phyloP scores from a whole-genome alignment of 768 basidiomycete genomes.

The Termitomyces sp. region DNA sequence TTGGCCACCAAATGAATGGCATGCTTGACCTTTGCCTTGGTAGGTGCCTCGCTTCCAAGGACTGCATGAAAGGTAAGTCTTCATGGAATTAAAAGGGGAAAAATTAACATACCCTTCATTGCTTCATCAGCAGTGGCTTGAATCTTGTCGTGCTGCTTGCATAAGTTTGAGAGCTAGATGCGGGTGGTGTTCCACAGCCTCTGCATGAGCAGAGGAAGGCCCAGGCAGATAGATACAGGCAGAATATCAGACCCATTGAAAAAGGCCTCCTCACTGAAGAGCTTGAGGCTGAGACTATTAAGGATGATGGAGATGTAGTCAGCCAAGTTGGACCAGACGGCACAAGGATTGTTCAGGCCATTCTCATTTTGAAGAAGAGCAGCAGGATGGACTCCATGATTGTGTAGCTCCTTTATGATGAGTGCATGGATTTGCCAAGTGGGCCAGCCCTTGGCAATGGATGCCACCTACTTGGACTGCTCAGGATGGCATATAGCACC shows the following conservation, averaged over 20 bases:
- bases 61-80: neutral
- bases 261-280: constrained; percentile 15
- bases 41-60: neutral
- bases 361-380: constrained; percentile 4
- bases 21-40: constrained; percentile 1
- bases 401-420: constrained; percentile 12
- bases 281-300: constrained; percentile 5
- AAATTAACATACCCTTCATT: constrained; percentile 9
- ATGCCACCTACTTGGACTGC: constrained; percentile 15
- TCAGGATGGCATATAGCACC: constrained; percentile 14
- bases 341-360: neutral
- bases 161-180: neutral
- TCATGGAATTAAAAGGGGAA: neutral
- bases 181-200: constrained; percentile 7
- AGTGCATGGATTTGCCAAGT: constrained; percentile 16
- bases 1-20: constrained; percentile 10
- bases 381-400: constrained; percentile 14
- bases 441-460: constrained; percentile 11
- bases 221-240: neutral
- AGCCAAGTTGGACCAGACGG: constrained; percentile 10
- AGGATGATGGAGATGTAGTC: constrained; percentile 11
- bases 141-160: neutral
- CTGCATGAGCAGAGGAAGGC: constrained; percentile 1
- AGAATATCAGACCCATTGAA: neutral
- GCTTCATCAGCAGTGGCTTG: constrained; percentile 1